These are phyloP conservation scores for Saposhnikovia divaricata DNA, from an alignment of 129 eudicot genomes.

Conservation along the genomic window DNA sequence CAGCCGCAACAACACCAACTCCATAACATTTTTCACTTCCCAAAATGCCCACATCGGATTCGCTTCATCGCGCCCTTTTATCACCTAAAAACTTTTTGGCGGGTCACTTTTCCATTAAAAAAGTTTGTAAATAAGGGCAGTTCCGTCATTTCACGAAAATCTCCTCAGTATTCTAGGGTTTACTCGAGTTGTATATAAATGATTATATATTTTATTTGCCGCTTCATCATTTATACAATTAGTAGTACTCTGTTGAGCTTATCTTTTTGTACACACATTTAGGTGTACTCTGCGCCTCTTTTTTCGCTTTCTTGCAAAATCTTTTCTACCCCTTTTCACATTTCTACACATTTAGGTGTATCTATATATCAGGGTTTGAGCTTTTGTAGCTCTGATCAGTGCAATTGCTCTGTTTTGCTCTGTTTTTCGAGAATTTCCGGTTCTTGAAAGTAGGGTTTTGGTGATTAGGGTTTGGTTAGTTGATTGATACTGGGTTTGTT, in stretches of 20 bases:
- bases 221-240: slow-evolving; percentile 4
- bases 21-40: neutral
- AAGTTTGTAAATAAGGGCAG: neutral
- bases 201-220: slow-evolving; percentile 1
- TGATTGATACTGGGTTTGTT: neutral
- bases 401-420: neutral
- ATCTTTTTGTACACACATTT: neutral
- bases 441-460: neutral
- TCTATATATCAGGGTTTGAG: neutral
- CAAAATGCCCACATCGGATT: neutral
- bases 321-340: neutral
- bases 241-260: neutral
- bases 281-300: slow-evolving; percentile 7
- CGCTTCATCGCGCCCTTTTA: neutral
- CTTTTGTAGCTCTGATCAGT: neutral
- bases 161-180: neutral
- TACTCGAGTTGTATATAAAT: neutral
- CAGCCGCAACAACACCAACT: neutral
- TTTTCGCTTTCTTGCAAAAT: neutral
- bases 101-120: neutral
- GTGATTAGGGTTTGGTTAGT: neutral
- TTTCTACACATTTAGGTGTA: neutral
- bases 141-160: neutral
- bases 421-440: neutral
- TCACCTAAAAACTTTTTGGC: neutral